phyloP scores from a whole-genome alignment of 495 filamentous ascomycete species.

The Evansstolkia leycettana region DNA sequence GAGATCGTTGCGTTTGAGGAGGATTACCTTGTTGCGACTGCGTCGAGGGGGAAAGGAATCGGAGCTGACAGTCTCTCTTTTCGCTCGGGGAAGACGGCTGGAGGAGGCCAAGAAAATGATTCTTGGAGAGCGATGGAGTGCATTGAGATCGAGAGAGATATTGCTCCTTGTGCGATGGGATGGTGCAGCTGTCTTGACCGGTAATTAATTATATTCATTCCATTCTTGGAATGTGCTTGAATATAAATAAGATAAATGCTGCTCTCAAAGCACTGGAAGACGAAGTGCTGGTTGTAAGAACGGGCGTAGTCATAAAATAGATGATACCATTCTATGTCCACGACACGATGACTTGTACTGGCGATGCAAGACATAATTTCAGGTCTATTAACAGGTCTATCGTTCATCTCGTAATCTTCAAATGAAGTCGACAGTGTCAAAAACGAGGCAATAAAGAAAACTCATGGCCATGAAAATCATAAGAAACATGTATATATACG shows the following conservation, averaged over 20 bases:
- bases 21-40: slow-evolving; percentile 50
- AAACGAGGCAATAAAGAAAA: too few species aligned
- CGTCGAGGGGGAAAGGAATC: slow-evolving; percentile 24
- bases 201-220: not conserved
- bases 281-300: too few species aligned
- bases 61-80: slow-evolving; percentile 7
- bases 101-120: slow-evolving; percentile 4
- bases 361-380: too few species aligned
- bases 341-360: not conserved
- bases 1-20: slow-evolving; percentile 49
- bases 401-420: too few species aligned
- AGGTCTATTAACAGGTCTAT: too few species aligned
- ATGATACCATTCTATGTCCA: not conserved
- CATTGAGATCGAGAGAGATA: slow-evolving; percentile 20
- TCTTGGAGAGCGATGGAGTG: slow-evolving; percentile 11
- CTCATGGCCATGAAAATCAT: too few species aligned
- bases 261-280: too few species aligned
- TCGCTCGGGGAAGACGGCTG: not conserved
- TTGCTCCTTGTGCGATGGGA: slow-evolving; percentile 20
- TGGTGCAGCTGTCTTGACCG: slow-evolving; percentile 11
- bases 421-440: too few species aligned
- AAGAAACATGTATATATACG: too few species aligned
- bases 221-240: too few species aligned
- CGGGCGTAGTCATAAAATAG: not conserved
- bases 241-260: too few species aligned